Evolutionary conservation across 495 filamentous ascomycete genomes (phyloP), one percentile per base, ranked within the genome.

Genomic region (Talaromyces adpressus): DNA sequence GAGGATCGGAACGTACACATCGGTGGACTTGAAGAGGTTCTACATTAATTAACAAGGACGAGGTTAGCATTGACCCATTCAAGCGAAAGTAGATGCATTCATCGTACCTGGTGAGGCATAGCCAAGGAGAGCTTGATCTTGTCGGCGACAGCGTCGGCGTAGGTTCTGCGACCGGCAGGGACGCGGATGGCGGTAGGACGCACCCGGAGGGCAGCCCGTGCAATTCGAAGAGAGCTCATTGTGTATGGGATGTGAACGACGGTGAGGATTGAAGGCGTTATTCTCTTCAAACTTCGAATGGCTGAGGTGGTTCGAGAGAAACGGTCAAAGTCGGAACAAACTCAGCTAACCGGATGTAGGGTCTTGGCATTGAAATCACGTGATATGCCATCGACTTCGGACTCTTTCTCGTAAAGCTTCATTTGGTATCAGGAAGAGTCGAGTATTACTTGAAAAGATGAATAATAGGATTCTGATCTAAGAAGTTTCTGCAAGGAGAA

Each of bases 51-150:
- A 45, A 53, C 2, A 39, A 62, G 29, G 22, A 63, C 22, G 64
- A 47, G 56, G 65, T 75, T 64, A 73, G 76, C 72, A 32, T 58
- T 54, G 22, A 18, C 39, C 3, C 39, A 58, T 60, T 18, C 20
- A 58, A 64, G 45, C 52, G 58, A 62, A 64, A 36, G 54, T 61
- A 62, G 51, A 32, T 27, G 11, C 22, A 23, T 59, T 64, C 45
- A 57, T 62, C 89, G 75, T 89, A 98, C 94, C 91, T 97, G 91
- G 81, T 98, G 95, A 81, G 94, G 94, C 66, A 99, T 89, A 73
- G 90, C 85, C 81, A 99, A 85, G 81, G 91, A 94, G 78, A 99
- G 85, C 85, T 94, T 91, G 85, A 99, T 96, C 87, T 97, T 89
- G 84, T 96, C 92, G 70, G 88, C 80, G 68, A 93, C 91, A 66